A percentile compares a stretch with the other conserved stretches of the same genome.
These are phyloP conservation scores for Hippophae tibetana DNA, from an alignment of 306 rosid species.

Conservation along the genomic window DNA sequence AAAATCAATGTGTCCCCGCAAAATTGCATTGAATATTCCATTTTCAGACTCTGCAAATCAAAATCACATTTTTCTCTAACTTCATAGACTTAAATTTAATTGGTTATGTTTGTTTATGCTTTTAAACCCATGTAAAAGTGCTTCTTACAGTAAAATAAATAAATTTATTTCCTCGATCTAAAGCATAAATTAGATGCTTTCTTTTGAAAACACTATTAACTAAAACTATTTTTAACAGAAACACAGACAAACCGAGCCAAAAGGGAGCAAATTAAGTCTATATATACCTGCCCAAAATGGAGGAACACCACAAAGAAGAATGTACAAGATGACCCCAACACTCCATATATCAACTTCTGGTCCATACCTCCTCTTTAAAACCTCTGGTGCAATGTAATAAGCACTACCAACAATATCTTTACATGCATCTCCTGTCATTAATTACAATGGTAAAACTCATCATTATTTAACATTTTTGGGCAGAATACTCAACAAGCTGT, in stretches of 20 bases:
- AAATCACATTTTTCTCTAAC: too few species aligned
- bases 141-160: too few species aligned
- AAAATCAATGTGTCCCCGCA: constrained; percentile 70
- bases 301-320: constrained; percentile 84
- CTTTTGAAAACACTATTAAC: background rate
- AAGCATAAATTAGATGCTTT: too few species aligned
- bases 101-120: too few species aligned
- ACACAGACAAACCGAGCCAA: background rate
- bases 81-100: too few species aligned
- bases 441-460: background rate
- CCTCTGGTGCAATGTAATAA: constrained; percentile 95
- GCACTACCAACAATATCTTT: constrained; percentile 93
- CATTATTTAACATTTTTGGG: background rate
- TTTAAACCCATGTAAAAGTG: too few species aligned
- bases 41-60: constrained; percentile 66
- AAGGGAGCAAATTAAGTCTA: background rate
- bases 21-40: constrained; percentile 85
- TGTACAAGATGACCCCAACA: constrained; percentile 86
- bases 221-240: background rate
- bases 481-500: too few species aligned
- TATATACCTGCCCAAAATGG: constrained; percentile 89
- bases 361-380: constrained; percentile 78
- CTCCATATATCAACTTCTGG: constrained; percentile 99
- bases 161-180: too few species aligned
- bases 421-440: constrained; percentile 55